Conservation (phyloP, 2,329 filamentous ascomycete species). For the Cadophora luteo-olivacea region DNA sequence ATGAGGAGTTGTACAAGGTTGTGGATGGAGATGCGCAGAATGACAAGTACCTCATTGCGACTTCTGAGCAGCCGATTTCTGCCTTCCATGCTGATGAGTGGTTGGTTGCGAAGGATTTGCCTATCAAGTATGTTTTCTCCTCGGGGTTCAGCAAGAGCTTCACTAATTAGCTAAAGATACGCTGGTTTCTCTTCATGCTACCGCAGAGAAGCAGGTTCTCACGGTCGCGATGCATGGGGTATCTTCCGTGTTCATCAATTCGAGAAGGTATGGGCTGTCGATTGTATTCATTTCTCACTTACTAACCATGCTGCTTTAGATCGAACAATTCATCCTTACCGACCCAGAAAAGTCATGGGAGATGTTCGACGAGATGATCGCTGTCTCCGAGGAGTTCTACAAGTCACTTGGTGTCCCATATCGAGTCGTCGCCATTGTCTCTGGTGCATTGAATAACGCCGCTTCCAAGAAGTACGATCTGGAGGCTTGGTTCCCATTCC, state of each 20-base stretch:
- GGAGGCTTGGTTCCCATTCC: constrained; percentile 95
- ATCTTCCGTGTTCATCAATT: constrained; percentile 99
- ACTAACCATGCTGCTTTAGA: constrained; percentile 50
- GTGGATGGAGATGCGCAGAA: constrained; percentile 84
- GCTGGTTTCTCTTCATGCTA: constrained; percentile 95
- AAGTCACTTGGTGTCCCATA: constrained; percentile 88
- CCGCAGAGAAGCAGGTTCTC: constrained; percentile 91
- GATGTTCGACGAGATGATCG: constrained; percentile 92
- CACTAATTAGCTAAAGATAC: constrained; percentile 54
- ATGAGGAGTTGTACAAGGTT: constrained; percentile 98
- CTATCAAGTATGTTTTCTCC: constrained; percentile 71
- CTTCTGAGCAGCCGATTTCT: constrained; percentile 93
- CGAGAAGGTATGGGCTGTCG: constrained; percentile 69
- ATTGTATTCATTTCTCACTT: neutral
- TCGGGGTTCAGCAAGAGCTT: too few species aligned
- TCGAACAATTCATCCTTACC: constrained; percentile 80
- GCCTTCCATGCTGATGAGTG: constrained; percentile 94
- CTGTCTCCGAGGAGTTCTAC: constrained; percentile 92
- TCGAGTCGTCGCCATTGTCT: constrained; percentile 91
- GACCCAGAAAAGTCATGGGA: constrained; percentile 93
- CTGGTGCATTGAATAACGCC: constrained; percentile 91
- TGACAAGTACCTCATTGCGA: constrained; percentile 83
- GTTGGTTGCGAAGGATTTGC: constrained; percentile 83
- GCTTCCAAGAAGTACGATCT: constrained; percentile 93
- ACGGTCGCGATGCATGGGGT: constrained; percentile 94